Evolutionary conservation across 768 basidiomycete genomes (phyloP), one percentile per base, ranked within the genome.

Genomic region (Xerocomellus dryophilus): DNA sequence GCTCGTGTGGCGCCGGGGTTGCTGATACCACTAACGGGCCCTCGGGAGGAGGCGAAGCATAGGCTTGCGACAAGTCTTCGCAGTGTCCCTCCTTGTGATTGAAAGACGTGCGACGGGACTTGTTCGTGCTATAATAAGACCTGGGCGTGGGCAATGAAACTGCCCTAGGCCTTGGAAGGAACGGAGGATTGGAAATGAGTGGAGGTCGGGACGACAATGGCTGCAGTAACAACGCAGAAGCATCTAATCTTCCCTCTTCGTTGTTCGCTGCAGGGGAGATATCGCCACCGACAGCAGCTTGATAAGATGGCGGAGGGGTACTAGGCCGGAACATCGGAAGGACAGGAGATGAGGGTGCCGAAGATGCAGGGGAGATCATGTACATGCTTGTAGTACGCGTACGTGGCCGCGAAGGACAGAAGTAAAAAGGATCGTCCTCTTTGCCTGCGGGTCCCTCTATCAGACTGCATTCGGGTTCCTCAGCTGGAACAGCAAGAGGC

Each of bases 361-460:
- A 40, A 11, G 56, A 11, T 5, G 60, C 29, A 17, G 62, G 47
- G 10, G 59, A 35, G 11, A 18, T 21, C 18, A 53, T 46, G 35
- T 65, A 61, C 63, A 72, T 72, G 43, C 69, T 70, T 23, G 53
- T 60, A 17, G 69, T 70, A 32, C 71, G 69, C 47, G 56, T 48
- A n/a, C 69, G 71, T 8, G 56, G 49, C 31, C 44, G 52, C 17
- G 55, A 54, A 4, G 66, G 65, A 25, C 39, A 63, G 43, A 58
- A 56, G 20, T 40, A 63, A 47, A 71, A 66, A 18, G 63, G 61
- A 49, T 65, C 69, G 12, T 65, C 67, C 17, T 62, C 56, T 10
- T 41, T 53, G 9, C 61, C 61, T 12, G 50, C 25, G n/a, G 47
- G 50, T 23, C 18, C 55, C 2, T 49, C 54, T 5, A 39, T 21